Conservation (phyloP, 169 alveolate genomes). For the Eimeria tenella region DNA sequence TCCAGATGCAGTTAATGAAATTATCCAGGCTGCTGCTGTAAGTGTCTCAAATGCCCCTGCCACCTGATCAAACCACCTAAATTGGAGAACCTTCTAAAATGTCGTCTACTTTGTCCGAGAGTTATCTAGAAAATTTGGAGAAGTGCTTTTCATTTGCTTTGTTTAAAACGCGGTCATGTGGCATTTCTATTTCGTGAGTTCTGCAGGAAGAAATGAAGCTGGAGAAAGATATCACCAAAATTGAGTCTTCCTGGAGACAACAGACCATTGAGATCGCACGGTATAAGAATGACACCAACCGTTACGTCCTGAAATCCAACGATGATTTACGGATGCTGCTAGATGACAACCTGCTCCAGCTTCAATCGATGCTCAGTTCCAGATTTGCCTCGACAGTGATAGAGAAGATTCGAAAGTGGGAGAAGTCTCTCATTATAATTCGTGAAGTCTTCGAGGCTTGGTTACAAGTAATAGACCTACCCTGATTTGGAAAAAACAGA, state of each 20-base stretch:
- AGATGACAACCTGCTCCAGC: constrained; percentile 94
- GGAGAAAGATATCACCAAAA: constrained; percentile 91
- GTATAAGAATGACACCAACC: constrained; percentile 90
- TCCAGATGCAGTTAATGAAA: constrained; percentile 94
- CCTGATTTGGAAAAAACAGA: background rate
- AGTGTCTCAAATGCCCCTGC: background rate
- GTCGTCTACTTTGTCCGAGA: too few species aligned
- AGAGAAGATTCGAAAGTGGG: constrained; percentile 93
- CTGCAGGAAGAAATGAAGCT: constrained; percentile 86
- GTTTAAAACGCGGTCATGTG: too few species aligned
- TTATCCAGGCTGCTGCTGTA: constrained; percentile 92
- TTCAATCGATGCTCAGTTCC: constrained; percentile 92
- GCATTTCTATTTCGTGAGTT: too few species aligned
- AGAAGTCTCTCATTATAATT: constrained; percentile 92
- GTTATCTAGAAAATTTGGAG: too few species aligned
- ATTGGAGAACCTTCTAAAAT: too few species aligned
- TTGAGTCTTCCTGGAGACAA: constrained; percentile 93
- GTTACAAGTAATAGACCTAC: constrained; percentile 85
- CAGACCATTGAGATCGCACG: constrained; percentile 88
- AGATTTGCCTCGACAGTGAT: constrained; percentile 91
- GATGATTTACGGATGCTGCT: constrained; percentile 91
- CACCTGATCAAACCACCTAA: too few species aligned
- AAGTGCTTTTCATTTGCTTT: too few species aligned
- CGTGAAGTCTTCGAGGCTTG: constrained; percentile 94
- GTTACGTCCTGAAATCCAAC: constrained; percentile 91